Percentiles rank a stretch among this genome's conserved stretches.
Evolutionary conservation across 1,284 basidiomycete genomes (phyloP).

Genomic region (Exobasidium rhododendri): DNA sequence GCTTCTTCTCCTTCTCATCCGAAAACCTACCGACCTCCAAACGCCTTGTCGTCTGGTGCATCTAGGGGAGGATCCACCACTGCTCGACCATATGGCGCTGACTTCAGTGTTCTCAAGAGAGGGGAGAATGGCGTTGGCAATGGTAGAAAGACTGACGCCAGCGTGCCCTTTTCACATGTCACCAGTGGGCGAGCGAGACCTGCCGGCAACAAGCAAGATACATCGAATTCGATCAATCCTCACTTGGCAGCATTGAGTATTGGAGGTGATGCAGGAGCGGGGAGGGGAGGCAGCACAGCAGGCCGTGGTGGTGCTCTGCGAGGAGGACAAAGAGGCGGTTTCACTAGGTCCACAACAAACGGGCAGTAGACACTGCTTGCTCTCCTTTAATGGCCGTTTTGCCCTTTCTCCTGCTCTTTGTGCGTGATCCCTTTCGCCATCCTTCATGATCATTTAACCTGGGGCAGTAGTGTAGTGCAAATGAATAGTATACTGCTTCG

Average conservation of each 20-base stretch:
- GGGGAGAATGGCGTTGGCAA: not conserved
- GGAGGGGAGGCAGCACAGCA: not conserved
- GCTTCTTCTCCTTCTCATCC: too few relatives aligned
- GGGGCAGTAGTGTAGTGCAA: too few relatives aligned
- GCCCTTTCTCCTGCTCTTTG: too few relatives aligned
- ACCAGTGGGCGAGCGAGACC: constrained; percentile 31
- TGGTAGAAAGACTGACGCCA: constrained; percentile 9
- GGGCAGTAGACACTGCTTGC: too few relatives aligned
- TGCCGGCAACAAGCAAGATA: constrained; percentile 9
- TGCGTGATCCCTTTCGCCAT: too few relatives aligned
- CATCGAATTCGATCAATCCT: constrained; percentile 14
- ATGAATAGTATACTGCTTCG: too few relatives aligned
- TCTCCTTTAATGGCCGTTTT: too few relatives aligned
- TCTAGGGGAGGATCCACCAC: not conserved
- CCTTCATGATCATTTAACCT: too few relatives aligned
- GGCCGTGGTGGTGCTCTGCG: constrained; percentile 3
- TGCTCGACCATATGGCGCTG: not conserved
- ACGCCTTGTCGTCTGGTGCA: constrained; percentile 24
- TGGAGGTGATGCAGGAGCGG: not conserved
- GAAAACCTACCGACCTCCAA: constrained; percentile 26
- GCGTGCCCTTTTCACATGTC: constrained; percentile 33
- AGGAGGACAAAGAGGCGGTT: constrained; percentile 1
- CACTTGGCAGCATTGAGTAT: constrained; percentile 10
- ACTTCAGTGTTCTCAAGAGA: not conserved
- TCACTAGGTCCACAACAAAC: not conserved